A percentile compares a stretch with the other conserved stretches of the same genome.
Conservation (phyloP, 2,329 filamentous ascomycete species). For the Leptographium galeiforme region DNA sequence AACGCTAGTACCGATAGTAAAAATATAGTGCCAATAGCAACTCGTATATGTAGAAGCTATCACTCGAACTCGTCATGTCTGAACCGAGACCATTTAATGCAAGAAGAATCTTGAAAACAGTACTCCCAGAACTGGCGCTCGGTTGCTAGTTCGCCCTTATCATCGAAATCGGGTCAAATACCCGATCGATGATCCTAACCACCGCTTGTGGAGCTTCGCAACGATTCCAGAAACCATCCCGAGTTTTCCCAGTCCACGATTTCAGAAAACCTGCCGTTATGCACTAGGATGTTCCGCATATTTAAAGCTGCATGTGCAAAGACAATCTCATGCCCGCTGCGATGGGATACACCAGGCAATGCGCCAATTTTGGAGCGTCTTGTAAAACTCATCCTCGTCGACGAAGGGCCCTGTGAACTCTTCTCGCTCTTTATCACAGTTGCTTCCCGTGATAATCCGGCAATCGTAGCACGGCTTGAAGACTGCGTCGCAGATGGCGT, state of each 20-base stretch:
- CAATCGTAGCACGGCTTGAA: no score
- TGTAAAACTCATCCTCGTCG: neutral
- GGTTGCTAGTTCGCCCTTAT: neutral
- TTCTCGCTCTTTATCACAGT: no score
- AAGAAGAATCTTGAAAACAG: neutral
- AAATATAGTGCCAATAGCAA: no score
- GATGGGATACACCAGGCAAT: slow-evolving; percentile 1
- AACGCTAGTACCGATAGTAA: no score
- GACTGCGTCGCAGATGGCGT: no score
- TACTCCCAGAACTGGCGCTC: slow-evolving; percentile 2
- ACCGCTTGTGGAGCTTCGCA: neutral
- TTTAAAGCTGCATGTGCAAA: slow-evolving; percentile 1
- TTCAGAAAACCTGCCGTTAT: neutral
- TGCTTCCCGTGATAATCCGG: no score
- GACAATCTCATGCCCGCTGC: slow-evolving; percentile 1
- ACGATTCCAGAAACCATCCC: slow-evolving; percentile 1
- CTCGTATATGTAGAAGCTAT: no score
- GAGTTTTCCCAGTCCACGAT: slow-evolving; percentile 3
- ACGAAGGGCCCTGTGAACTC: no score
- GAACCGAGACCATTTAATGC: neutral
- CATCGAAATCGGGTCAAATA: neutral
- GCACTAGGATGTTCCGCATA: slow-evolving; percentile 1
- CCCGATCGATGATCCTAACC: slow-evolving; percentile 1
- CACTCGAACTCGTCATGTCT: no score
- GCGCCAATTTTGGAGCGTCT: neutral